phyloP scores from a whole-genome alignment of 495 filamentous ascomycete genomes.

The Neohortaea acidophila region DNA sequence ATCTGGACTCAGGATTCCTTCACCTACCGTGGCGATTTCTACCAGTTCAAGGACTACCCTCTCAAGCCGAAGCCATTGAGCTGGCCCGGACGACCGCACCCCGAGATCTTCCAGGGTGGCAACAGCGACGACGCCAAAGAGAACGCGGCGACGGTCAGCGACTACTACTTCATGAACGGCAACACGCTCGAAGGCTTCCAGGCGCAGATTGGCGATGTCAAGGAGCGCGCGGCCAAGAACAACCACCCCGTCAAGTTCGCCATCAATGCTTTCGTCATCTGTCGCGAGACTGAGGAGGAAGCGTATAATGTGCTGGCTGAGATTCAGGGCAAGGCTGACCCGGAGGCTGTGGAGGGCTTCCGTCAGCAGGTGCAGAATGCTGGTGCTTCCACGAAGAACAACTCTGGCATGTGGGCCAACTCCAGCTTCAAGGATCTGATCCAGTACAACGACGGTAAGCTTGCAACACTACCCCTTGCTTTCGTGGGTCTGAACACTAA shows the following conservation, averaged over 20 bases:
- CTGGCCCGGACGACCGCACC: slow-evolving; percentile 27
- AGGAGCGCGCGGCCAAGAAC: slow-evolving; percentile 25
- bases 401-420: slow-evolving; percentile 35
- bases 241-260: slow-evolving; percentile 32
- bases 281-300: slow-evolving; percentile 35
- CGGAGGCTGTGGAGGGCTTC: slow-evolving; percentile 33
- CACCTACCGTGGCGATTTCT: slow-evolving; percentile 33
- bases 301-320: slow-evolving; percentile 31
- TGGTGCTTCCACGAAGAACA: slow-evolving; percentile 29
- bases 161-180: slow-evolving; percentile 39
- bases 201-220: slow-evolving; percentile 32
- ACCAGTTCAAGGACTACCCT: slow-evolving; percentile 35
- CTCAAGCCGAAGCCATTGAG: slow-evolving; percentile 31
- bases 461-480: too few relatives aligned
- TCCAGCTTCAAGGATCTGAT: slow-evolving; percentile 34
- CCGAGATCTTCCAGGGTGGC: slow-evolving; percentile 36
- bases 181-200: slow-evolving; percentile 36
- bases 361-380: slow-evolving; percentile 31
- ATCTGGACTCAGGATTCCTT: slow-evolving; percentile 36
- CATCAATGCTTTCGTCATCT: slow-evolving; percentile 35
- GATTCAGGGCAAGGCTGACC: slow-evolving; percentile 36
- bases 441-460: slow-evolving; percentile 38
- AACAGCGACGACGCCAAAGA: slow-evolving; percentile 33
- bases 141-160: slow-evolving; percentile 30
- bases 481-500: too few relatives aligned